Conservation (phyloP, 2,329 filamentous ascomycete species). For the Penicillium sp. region DNA sequence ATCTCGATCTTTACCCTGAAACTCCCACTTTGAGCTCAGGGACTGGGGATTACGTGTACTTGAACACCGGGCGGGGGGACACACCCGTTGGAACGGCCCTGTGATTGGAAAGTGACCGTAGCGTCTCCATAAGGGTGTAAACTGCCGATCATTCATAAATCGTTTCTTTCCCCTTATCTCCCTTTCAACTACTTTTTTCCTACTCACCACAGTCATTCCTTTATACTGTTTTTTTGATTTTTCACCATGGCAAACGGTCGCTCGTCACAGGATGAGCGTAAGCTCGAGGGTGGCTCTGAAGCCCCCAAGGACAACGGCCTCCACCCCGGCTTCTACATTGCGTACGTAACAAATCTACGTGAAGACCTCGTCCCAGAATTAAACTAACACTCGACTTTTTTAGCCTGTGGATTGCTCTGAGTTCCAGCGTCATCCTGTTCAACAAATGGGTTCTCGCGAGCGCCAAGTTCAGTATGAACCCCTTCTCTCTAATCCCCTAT, state of each 20-base stretch:
- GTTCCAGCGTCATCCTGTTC: constrained; percentile 92
- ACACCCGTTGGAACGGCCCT: constrained; percentile 1
- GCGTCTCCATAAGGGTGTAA: constrained; percentile 7
- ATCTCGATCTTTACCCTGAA: constrained; percentile 7
- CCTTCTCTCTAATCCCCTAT: neutral
- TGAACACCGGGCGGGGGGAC: neutral
- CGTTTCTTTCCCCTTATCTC: constrained; percentile 11
- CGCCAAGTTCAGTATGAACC: constrained; percentile 70
- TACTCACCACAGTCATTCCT: constrained; percentile 29
- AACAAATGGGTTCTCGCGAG: constrained; percentile 97
- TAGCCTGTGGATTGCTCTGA: constrained; percentile 87
- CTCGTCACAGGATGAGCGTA: constrained; percentile 27
- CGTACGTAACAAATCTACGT: constrained; percentile 18
- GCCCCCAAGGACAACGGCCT: constrained; percentile 25
- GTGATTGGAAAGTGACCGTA: constrained; percentile 10
- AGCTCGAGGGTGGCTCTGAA: constrained; percentile 24
- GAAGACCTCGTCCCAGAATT: neutral
- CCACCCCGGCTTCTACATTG: constrained; percentile 34
- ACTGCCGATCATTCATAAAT: constrained; percentile 14
- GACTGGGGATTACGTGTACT: constrained; percentile 7
- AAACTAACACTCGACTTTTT: constrained; percentile 14
- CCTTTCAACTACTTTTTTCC: neutral
- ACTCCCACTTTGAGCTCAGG: neutral
- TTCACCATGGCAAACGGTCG: constrained; percentile 27
- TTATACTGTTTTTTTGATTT: constrained; percentile 17